Evolutionary conservation across 2,329 filamentous ascomycete species (phyloP).

Genomic region (Penicillium sp.): DNA sequence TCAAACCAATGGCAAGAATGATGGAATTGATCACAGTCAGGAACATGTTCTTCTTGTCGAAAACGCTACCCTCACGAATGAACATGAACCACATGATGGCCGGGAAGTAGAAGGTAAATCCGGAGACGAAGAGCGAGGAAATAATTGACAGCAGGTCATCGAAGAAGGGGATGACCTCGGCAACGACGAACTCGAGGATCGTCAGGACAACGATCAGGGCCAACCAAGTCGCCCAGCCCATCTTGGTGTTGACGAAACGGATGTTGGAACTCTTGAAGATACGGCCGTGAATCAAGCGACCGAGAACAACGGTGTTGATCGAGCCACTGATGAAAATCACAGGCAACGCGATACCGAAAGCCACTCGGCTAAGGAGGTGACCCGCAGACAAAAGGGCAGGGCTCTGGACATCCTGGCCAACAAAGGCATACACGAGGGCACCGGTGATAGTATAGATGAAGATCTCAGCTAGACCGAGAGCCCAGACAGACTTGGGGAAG

Average conservation of each 20-base stretch:
- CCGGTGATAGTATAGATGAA: conserved; percentile 11
- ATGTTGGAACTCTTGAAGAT: conserved; percentile 13
- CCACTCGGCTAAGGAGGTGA: conserved; percentile 7
- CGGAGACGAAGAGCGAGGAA: conserved; percentile 12
- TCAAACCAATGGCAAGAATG: conserved; percentile 2
- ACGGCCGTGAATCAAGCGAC: conserved; percentile 9
- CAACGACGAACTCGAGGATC: conserved; percentile 6
- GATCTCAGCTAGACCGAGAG: conserved; percentile 8
- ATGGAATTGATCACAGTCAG: background rate
- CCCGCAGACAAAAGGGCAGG: conserved; percentile 7
- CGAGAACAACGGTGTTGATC: conserved; percentile 9
- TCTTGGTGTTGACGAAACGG: conserved; percentile 12
- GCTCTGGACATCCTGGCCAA: conserved; percentile 13
- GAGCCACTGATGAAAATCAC: conserved; percentile 12
- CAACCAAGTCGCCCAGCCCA: conserved; percentile 9
- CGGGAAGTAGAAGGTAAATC: conserved; percentile 13
- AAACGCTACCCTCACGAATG: conserved; percentile 5
- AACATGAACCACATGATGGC: conserved; percentile 15
- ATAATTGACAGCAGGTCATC: conserved; percentile 9
- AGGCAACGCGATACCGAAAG: conserved; percentile 7
- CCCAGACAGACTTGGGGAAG: conserved; percentile 9
- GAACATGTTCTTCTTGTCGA: conserved; percentile 6
- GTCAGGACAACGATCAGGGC: conserved; percentile 11
- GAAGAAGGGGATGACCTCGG: conserved; percentile 13
- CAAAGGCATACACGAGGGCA: conserved; percentile 9